Evolutionary conservation across 768 basidiomycete genomes (phyloP).

Genomic region (Calocera cornea): DNA sequence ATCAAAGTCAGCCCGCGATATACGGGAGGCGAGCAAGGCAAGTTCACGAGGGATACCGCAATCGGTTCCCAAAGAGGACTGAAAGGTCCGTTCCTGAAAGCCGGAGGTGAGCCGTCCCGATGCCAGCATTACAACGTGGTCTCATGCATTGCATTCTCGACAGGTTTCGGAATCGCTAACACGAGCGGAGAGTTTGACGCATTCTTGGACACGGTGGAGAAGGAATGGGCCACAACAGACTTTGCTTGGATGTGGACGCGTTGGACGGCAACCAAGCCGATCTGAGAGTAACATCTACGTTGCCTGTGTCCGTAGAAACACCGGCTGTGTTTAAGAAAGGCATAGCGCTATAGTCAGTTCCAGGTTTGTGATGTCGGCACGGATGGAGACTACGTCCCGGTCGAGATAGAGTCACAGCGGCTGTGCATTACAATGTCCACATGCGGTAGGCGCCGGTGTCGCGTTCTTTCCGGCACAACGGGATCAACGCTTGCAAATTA

Average conservation of each 20-base stretch:
- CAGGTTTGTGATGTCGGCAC: too few species aligned
- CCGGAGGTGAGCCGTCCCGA: not conserved
- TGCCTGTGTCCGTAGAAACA: not conserved
- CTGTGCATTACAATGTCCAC: too few species aligned
- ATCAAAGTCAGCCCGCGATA: not conserved
- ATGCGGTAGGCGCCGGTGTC: too few species aligned
- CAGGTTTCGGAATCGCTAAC: not conserved
- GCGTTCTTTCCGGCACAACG: too few species aligned
- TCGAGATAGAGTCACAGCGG: too few species aligned
- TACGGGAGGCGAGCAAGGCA: not conserved
- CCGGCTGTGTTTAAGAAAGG: not conserved
- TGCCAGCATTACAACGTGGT: not conserved
- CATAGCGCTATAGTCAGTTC: not conserved
- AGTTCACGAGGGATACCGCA: not conserved
- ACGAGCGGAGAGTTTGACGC: not conserved
- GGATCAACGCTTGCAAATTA: too few species aligned
- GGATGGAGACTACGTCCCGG: too few species aligned
- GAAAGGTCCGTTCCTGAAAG: slow-evolving; percentile 2
- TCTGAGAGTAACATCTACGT: not conserved
- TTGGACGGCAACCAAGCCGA: not conserved
- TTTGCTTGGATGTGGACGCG: slow-evolving; percentile 3
- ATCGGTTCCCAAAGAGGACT: not conserved
- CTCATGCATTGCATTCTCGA: not conserved
- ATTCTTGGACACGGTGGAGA: not conserved
- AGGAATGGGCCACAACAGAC: not conserved